Base-by-base conservation (phyloP, 129 eudicot species). In the Artemisia annua region DNA sequence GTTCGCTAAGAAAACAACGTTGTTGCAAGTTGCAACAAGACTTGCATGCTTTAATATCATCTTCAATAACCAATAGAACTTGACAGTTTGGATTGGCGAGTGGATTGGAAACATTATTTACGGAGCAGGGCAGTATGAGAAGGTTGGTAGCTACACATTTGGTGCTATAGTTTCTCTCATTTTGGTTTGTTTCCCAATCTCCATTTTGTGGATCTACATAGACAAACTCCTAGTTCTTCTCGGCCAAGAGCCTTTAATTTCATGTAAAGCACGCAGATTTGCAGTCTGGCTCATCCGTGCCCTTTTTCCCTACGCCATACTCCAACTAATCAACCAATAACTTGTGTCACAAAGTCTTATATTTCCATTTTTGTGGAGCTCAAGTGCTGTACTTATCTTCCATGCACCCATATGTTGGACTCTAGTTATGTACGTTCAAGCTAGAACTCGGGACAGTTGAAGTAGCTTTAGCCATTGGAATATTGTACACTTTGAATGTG, bases 381-480 rank as follows among this genome's bases (percentile, higher is more conserved):
- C 22, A 17, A 14, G n/a, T 5, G 13, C 9, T 32, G 48, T 28
- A 63, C 67, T 30, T 30, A 12, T 63, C 3, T 13, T 63, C 16
- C 48, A 63, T 26, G 67, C 32, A 14, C 48, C 20, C 48, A 63
- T 63, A 32, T 63, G 67, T 15, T 63, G 49, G 67, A 14, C 13
- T 63, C 67, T 63, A 28, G 67, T 63, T n/a, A n/a, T n/a, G n/a
- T n/a, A n/a, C n/a, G 49, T 63, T 28, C 48, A 63, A 63, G 20
- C 48, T 35, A 1, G 48, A 24, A 0, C 35, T 63, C 2, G 48
- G 67, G 48, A n/a, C 11, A 4, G 12, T 2, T 30, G 67, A 48
- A 7, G 67, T 20, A 62, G 67, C 67, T 13, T 28, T 62, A 13
- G 46, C 67, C 3, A 62, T 62, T 14, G n/a, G 48, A 48, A 30